Evolutionary conservation across 768 basidiomycete genomes (phyloP).

Genomic region (Leccinum boreale): DNA sequence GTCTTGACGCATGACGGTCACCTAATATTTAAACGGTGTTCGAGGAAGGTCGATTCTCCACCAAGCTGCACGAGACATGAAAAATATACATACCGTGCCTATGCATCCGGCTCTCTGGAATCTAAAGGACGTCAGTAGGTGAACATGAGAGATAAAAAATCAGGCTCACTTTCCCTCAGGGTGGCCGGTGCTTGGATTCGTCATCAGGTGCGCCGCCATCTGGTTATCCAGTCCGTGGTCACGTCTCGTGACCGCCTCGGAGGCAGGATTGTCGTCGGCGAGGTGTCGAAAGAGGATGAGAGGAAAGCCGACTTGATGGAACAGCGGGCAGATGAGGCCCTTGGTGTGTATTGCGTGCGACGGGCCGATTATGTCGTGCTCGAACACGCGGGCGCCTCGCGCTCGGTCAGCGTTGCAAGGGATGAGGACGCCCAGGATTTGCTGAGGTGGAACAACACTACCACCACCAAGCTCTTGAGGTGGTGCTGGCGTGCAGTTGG

Average conservation of each 20-base stretch:
- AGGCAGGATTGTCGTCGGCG: slow-evolving; percentile 2
- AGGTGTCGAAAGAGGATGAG: slow-evolving; percentile 29
- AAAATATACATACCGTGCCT: slow-evolving; percentile 20
- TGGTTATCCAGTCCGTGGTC: slow-evolving; percentile 30
- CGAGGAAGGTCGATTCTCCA: background rate
- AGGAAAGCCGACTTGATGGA: slow-evolving; percentile 27
- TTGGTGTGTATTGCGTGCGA: slow-evolving; percentile 26
- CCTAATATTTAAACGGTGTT: slow-evolving; percentile 7
- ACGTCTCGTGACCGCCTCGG: slow-evolving; percentile 16
- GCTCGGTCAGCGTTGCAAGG: slow-evolving; percentile 25
- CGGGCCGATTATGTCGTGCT: slow-evolving; percentile 17
- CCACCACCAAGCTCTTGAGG: background rate
- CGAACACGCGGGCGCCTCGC: slow-evolving; percentile 21
- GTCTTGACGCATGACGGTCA: slow-evolving; percentile 27
- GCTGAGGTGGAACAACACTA: background rate
- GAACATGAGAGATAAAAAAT: background rate
- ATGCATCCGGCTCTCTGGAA: slow-evolving; percentile 26
- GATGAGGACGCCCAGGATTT: slow-evolving; percentile 19
- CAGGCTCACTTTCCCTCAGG: slow-evolving; percentile 21
- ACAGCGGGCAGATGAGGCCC: slow-evolving; percentile 26
- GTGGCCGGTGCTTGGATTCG: slow-evolving; percentile 24
- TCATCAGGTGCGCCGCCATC: slow-evolving; percentile 28
- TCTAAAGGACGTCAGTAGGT: slow-evolving; percentile 4
- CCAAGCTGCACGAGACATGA: too few relatives aligned
- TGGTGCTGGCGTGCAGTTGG: slow-evolving; percentile 6